Evolutionary conservation across 768 basidiomycete species (phyloP), one percentile per base, ranked within the genome.

Genomic region (Mycena filopes): DNA sequence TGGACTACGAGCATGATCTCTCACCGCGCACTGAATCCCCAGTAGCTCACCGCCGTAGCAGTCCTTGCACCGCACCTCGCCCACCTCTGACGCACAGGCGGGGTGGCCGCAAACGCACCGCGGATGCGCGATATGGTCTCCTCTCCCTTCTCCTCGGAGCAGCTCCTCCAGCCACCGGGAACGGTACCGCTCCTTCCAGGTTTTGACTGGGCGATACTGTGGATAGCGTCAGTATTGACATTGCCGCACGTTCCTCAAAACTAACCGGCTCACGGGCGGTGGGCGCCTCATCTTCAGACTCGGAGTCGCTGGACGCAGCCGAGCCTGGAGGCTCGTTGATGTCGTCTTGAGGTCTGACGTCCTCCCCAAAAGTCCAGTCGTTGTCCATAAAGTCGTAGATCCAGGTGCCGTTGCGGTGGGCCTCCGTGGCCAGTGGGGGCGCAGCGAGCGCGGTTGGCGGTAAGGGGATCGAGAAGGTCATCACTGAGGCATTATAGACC

Each of bases 1-100:
- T 0, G 65, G 73, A 16, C 13, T 48, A 11, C n/a, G 26, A 6
- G 7, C 28, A n/a, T 73, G 71, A 8, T 55, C 29, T n/a, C 23
- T 4, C 1, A 72, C 26, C 31, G 63, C 33, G 42, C 72, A 74
- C 23, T 8, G 13, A 9, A 6, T n/a, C 20, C 65, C 69, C 11
- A 56, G 41, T 6, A 70, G 26, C 16, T 65, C 60, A 4, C 40
- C 15, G 0, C 50, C 18, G 4, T 63, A 43, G 25, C 72, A 74
- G 15, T 71, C 66, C 1, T 59, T 46, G 49, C 72, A 73, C 10
- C 67, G 53, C 15, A 60, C 12, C 18, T 42, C 60, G 40, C 33
- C 41, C 28, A 43, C 1, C 3, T 23, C 60, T 1, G 21, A 10
- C 12, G 20, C 0, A 29, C 58, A 60, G 26, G 36, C 4, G n/a